Base-by-base conservation (phyloP, 2,329 filamentous ascomycete genomes). In the Orbilia quercus region DNA sequence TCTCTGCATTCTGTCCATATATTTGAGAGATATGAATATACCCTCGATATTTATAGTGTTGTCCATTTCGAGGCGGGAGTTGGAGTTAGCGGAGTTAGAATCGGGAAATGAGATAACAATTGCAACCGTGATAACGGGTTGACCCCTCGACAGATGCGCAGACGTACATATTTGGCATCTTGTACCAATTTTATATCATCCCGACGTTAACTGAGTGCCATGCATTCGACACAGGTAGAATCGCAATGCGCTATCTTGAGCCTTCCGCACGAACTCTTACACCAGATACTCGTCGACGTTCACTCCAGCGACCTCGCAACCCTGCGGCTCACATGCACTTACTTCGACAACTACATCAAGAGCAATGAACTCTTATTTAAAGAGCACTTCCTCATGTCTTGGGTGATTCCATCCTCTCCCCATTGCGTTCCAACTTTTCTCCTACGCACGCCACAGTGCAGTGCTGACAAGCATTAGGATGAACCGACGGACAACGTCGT, bases 221-320 rank as follows among this genome's bases (percentile, higher is more conserved):
- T 20, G 2, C 7, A 45, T 20, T 16, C 42, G n/a, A 20, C 14
- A 5, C 7, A 14, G 14, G 60, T 59, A 53, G 20, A 45, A 6
- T 14, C 36, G 7, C 18, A 7, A n/a, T 14, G 34, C 23, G 18
- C 40, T 16, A 25, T 65, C 12, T 53, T 72, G n/a, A 38, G 48
- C 31, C 83, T 89, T 20, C 87, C 88, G 7, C 82, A 85, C 5
- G 89, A 91, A 81, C 83, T 90, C 44, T 78, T 90, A 23, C 86
- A 89, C 77, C 82, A 84, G 77, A 86, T 91, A 75, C 82, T 91
- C 74, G 80, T 79, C 66, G 83, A 84, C 75, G 82, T 89, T 38
- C 80, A 85, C 25, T 86, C 87, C 0, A 79, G 80, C 42, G 88
- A 90, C 74, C 80, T 91, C 7, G 81, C 83, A 1, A 78, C 80